Conservation (phyloP, 139 green algal genomes). For the Asterochloris sp. region DNA sequence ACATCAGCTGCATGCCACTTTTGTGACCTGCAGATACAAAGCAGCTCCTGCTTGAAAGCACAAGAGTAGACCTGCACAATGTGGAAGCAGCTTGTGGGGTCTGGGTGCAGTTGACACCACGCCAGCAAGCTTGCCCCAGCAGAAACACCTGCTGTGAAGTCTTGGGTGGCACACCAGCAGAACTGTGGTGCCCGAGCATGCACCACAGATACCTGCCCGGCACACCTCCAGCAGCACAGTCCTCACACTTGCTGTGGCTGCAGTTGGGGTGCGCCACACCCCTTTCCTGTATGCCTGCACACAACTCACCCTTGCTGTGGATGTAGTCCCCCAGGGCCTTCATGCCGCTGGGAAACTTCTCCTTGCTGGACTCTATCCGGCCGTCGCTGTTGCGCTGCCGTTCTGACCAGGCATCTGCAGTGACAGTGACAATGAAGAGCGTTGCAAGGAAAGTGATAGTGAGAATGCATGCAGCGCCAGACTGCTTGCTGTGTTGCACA, state of each 20-base stretch:
- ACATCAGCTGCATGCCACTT: no score
- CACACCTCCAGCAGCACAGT: background rate
- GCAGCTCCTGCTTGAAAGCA: no score
- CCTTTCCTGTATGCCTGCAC: background rate
- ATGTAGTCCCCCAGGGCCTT: constrained; percentile 33
- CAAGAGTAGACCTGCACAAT: no score
- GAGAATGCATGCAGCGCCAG: no score
- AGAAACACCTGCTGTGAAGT: no score
- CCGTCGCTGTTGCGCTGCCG: background rate
- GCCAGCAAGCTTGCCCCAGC: no score
- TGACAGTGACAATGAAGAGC: background rate
- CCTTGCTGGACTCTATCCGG: constrained; percentile 13
- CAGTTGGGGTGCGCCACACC: background rate
- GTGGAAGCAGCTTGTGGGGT: no score
- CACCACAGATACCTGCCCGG: background rate
- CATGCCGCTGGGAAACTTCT: constrained; percentile 26
- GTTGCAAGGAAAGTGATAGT: no score
- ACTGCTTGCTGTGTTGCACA: no score
- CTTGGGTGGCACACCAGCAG: background rate
- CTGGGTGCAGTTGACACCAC: no score
- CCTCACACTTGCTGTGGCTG: background rate
- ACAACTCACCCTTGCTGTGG: constrained; percentile 17
- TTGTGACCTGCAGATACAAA: no score
- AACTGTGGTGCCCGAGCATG: background rate
- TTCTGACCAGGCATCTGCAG: constrained; percentile 23